These are phyloP conservation scores for Phytophthora kernoviae DNA, from an alignment of 352 stramenopile genomes.

Conservation along the genomic window DNA sequence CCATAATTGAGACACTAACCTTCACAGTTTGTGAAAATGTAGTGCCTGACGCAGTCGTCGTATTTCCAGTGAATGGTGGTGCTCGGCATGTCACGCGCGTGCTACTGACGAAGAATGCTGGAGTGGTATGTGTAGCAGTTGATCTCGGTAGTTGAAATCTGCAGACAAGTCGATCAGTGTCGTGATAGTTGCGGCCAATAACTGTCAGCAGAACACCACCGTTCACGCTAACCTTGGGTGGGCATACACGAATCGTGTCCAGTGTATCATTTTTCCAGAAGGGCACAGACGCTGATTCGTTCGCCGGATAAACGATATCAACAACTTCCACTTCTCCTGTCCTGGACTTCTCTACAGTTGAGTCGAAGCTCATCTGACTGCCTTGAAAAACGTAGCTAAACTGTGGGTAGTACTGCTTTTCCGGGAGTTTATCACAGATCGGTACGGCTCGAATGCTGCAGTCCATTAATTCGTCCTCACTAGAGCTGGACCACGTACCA, in stretches of 20 bases:
- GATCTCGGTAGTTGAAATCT: constrained; percentile 55
- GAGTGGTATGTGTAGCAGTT: constrained; percentile 15
- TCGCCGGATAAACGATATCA: constrained; percentile 92
- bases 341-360: constrained; percentile 63
- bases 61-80: constrained; percentile 60
- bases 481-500: constrained; percentile 86
- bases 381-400: constrained; percentile 80
- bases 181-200: constrained; percentile 95
- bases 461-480: constrained; percentile 81
- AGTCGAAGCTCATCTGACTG: constrained; percentile 61
- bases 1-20: constrained; percentile 86
- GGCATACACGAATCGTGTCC: constrained; percentile 92
- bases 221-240: constrained; percentile 35
- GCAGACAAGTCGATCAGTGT: constrained; percentile 88
- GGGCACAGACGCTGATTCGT: constrained; percentile 76
- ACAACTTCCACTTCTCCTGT: constrained; percentile 91
- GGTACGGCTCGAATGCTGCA: constrained; percentile 90
- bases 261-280: constrained; percentile 96
- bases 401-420: constrained; percentile 81
- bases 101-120: constrained; percentile 77
- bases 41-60: constrained; percentile 9
- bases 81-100: constrained; percentile 84
- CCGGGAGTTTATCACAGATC: constrained; percentile 93
- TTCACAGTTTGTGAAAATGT: constrained; percentile 35
- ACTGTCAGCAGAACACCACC: constrained; percentile 85